Evolutionary conservation across 306 rosid genomes (phyloP), one percentile per base, ranked within the genome.

Genomic region (barrel medic (Medicago truncatula)): DNA sequence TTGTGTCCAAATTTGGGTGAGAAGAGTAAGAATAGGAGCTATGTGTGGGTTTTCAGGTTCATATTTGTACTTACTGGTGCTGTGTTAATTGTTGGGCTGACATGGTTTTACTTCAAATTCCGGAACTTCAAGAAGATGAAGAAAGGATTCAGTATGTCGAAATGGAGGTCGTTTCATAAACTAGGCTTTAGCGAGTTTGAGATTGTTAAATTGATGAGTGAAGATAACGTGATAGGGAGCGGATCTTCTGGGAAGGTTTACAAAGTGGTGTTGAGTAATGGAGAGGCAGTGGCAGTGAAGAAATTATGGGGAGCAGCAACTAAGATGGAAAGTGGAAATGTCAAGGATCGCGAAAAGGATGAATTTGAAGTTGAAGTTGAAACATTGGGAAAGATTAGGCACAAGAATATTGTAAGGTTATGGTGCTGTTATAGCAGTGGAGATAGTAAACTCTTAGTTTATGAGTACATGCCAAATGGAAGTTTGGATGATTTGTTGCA

Each of bases 391-490:
- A 92, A 84, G 80, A 92, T 92, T 36, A 65, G 97, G 56, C 97
- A 92, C 84, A 92, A 88, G 82, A 92, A 89, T 67, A 92, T 92
- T 73, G 96, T 92, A 21, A 85, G 88, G 76, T 38, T 92, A 49
- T 92, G 90, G 96, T 89, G 97, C 70, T 92, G 97, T 69, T 92
- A 88, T 84, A 82, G 82, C 73, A 75, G 66, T 13, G 86, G 90
- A 16, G 86, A 89, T 44, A 86, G 79, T 82, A 88, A 85, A 78
- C 93, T 92, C 17, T 84, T 92, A 60, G 97, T 92, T 25, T 92
- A 92, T 50, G 97, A 92, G 76, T 92, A 86, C 46, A 89, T 92
- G 97, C 93, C 93, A n/a, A 91, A 89, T 66, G 97, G 97, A 57
- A 91, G 97, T 82, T 70, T 91, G 39, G 89, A 85, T 40, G 97